Base-by-base conservation (phyloP, 2,329 filamentous ascomycete species). In the Cadophora sp. region DNA sequence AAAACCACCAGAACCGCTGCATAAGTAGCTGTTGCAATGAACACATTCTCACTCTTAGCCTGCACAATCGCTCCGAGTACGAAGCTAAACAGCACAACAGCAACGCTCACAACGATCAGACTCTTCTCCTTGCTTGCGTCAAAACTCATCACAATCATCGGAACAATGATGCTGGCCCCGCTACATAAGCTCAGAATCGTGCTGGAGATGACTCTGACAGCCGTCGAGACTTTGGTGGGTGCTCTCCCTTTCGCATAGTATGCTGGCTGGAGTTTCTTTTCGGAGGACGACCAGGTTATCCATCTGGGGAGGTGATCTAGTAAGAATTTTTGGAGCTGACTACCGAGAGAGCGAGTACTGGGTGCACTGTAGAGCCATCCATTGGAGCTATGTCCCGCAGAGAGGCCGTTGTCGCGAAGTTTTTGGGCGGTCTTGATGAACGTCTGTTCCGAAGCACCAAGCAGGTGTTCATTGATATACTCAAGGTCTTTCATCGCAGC, bases 1-100 rank as follows among this genome's bases (percentile, higher is more conserved):
- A 65, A 65, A 19, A 65, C 63, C 19, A 65, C 65, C 43, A 65
- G 40, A 37, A 65, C 63, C 22, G 63, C 63, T 8, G 55, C 63
- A 51, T 60, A 65, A 6, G 55, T 65, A 50, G 63, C 63, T 3
- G 63, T 65, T 26, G 63, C 63, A 37, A 51, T 46, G 4, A 60
- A 60, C 29, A 53, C 51, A 40, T 65, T 56, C 24, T 27, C 27
- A 60, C 46, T 65, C 40, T 43, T 59, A 14, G 63, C 63, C n/a
- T 22, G 43, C 22, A 65, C 29, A n/a, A 43, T 37, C 14, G 51
- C 50, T 16, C 53, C 63, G 19, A 65, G 51, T 8, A 50, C 29
- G 4, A 24, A 27, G 16, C 46, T 31, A 50, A 65, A 65, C 4
- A 59, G 11, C 55, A 65, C 19, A 29, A 65, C 43, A 24, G 63